phyloP scores from a whole-genome alignment of 2,329 filamentous ascomycete species.

The Stylonectria norvegica region DNA sequence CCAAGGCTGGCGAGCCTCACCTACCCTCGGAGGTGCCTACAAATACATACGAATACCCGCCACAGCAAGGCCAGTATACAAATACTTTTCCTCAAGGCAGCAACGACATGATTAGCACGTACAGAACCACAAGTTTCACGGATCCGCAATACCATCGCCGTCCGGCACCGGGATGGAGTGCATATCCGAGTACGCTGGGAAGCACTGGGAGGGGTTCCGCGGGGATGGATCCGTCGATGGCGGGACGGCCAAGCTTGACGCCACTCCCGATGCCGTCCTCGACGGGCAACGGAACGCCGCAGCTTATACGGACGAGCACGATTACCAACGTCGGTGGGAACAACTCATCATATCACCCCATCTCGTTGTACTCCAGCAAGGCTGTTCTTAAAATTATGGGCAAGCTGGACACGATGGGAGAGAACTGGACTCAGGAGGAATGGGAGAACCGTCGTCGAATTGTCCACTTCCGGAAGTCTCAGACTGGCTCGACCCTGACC shows the following conservation, averaged over 20 bases:
- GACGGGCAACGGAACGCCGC: slow-evolving; percentile 37
- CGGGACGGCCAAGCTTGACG: slow-evolving; percentile 44
- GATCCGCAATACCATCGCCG: slow-evolving; percentile 46
- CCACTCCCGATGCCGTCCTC: slow-evolving; percentile 47
- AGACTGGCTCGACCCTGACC: slow-evolving; percentile 76
- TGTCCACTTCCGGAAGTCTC: slow-evolving; percentile 81
- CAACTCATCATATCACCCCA: slow-evolving; percentile 64
- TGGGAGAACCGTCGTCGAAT: slow-evolving; percentile 74
- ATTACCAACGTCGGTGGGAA: slow-evolving; percentile 38
- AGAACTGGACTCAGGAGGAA: slow-evolving; percentile 81
- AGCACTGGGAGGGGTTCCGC: slow-evolving; percentile 42
- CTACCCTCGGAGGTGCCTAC: slow-evolving; percentile 38
- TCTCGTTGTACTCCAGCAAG: slow-evolving; percentile 79
- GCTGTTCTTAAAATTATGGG: slow-evolving; percentile 81
- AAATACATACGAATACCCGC: slow-evolving; percentile 46
- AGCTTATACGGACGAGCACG: slow-evolving; percentile 56
- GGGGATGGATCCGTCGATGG: slow-evolving; percentile 42
- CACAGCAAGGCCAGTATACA: slow-evolving; percentile 40
- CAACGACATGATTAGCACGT: slow-evolving; percentile 54
- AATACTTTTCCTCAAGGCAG: slow-evolving; percentile 39
- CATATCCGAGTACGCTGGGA: slow-evolving; percentile 41
- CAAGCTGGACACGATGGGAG: slow-evolving; percentile 78
- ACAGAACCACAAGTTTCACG: slow-evolving; percentile 50
- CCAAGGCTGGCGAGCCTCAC: slow-evolving; percentile 41
- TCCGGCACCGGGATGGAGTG: slow-evolving; percentile 37